phyloP scores from a whole-genome alignment of 2,329 filamentous ascomycete species.

The Ceratocystis eucalypticola region DNA sequence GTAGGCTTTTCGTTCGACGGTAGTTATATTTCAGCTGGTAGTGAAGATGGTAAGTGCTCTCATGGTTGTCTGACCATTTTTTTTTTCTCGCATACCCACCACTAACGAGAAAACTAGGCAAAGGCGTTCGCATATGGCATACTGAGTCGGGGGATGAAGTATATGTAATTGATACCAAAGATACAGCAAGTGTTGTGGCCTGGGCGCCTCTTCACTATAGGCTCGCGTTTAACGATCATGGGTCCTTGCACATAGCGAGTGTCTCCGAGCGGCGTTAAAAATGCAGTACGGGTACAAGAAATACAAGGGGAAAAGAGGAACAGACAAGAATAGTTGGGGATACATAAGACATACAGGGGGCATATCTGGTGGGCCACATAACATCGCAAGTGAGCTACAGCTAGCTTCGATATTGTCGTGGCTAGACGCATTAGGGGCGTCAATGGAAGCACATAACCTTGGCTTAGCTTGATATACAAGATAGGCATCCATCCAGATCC shows the following conservation, averaged over 20 bases:
- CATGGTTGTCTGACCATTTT: neutral
- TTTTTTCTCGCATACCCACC: neutral
- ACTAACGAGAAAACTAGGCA: constrained; percentile 6
- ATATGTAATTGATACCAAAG: constrained; percentile 55
- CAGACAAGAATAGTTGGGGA: neutral
- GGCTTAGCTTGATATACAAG: too few relatives aligned
- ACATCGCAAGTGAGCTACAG: too few relatives aligned
- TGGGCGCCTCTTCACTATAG: constrained; percentile 67
- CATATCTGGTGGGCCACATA: too few relatives aligned
- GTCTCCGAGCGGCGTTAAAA: constrained; percentile 12
- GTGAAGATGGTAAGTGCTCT: constrained; percentile 50
- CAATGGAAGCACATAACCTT: too few relatives aligned
- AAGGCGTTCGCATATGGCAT: constrained; percentile 52
- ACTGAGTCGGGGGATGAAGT: constrained; percentile 61
- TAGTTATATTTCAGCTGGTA: constrained; percentile 58
- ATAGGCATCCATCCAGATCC: too few relatives aligned
- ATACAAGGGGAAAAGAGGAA: neutral
- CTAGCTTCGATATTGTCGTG: too few relatives aligned
- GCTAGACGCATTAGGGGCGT: too few relatives aligned
- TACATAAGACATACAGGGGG: too few relatives aligned
- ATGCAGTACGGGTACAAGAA: neutral
- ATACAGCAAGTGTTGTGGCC: constrained; percentile 51
- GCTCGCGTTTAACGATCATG: constrained; percentile 59
- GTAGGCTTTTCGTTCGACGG: constrained; percentile 66
- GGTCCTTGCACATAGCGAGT: constrained; percentile 50